These are phyloP conservation scores for Aspergillus ellipticus DNA, from an alignment of 495 filamentous ascomycete species.

Conservation along the genomic window DNA sequence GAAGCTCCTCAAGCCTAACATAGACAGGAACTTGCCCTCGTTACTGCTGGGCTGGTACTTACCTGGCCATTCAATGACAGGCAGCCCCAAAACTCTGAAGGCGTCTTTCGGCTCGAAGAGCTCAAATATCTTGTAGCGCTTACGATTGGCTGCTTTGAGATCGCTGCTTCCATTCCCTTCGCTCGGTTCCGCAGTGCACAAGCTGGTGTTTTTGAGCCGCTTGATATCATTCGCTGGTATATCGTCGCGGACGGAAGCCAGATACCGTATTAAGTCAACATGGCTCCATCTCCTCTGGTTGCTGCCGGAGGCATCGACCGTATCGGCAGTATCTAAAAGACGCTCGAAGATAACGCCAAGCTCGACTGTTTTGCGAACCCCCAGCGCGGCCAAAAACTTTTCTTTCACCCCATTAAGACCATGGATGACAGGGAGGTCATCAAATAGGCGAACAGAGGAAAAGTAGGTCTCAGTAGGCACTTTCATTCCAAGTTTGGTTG, in stretches of 20 bases:
- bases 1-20: constrained; percentile 64
- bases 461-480: constrained; percentile 88
- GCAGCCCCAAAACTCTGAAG: constrained; percentile 65
- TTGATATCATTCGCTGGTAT: constrained; percentile 82
- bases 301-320: constrained; percentile 38
- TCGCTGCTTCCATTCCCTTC: neutral
- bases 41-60: constrained; percentile 55
- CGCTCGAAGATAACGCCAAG: constrained; percentile 89
- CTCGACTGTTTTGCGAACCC: constrained; percentile 81
- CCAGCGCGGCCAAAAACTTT: constrained; percentile 76
- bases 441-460: constrained; percentile 85
- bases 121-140: constrained; percentile 74
- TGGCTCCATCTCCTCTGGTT: constrained; percentile 71
- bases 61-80: constrained; percentile 82
- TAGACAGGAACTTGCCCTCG: constrained; percentile 69
- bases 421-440: constrained; percentile 79
- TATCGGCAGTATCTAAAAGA: constrained; percentile 55
- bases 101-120: constrained; percentile 78
- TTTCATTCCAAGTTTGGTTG: constrained; percentile 87
- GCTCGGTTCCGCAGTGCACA: constrained; percentile 73
- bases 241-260: constrained; percentile 83
- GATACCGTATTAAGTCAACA: constrained; percentile 89
- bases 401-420: constrained; percentile 79
- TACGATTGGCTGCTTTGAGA: constrained; percentile 29
- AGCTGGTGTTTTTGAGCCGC: constrained; percentile 67